These are phyloP conservation scores for Phaeophleospora eucalypticola DNA, from an alignment of 2,329 filamentous ascomycete genomes.

Conservation along the genomic window DNA sequence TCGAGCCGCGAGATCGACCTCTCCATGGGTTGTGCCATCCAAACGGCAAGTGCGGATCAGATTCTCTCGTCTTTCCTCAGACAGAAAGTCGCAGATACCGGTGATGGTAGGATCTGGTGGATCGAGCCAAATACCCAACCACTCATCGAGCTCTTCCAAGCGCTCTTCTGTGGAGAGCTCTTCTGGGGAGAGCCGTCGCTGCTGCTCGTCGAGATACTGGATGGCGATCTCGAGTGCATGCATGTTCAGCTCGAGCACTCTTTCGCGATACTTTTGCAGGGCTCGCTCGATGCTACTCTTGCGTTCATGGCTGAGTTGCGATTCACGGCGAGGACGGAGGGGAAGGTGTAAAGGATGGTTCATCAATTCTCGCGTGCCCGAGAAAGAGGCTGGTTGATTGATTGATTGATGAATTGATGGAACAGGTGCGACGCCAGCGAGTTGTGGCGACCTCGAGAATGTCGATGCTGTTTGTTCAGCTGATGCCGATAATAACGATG, in stretches of 20 bases:
- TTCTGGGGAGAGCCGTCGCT: neutral
- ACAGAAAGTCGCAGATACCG: neutral
- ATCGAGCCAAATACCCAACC: neutral
- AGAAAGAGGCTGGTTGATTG: no score
- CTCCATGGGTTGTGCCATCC: conserved; percentile 2
- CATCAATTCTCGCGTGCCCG: no score
- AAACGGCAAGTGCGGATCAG: conserved; percentile 3
- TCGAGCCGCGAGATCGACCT: no score
- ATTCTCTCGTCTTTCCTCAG: conserved; percentile 1
- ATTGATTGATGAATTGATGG: no score
- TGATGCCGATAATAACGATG: no score
- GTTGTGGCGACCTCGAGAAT: no score
- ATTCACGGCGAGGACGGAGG: no score
- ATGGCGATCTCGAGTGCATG: neutral
- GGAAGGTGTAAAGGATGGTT: no score
- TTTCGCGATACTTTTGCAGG: conserved; percentile 2
- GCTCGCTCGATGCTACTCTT: conserved; percentile 1
- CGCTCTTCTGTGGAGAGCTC: neutral
- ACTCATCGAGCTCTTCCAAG: neutral
- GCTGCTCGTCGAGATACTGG: neutral
- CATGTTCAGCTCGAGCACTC: conserved; percentile 4
- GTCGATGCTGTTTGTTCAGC: no score
- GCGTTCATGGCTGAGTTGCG: neutral
- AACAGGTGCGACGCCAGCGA: no score
- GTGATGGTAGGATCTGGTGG: conserved; percentile 2